Evolutionary conservation across 2,329 filamentous ascomycete species (phyloP).

Genomic region (Diplodia corticola): DNA sequence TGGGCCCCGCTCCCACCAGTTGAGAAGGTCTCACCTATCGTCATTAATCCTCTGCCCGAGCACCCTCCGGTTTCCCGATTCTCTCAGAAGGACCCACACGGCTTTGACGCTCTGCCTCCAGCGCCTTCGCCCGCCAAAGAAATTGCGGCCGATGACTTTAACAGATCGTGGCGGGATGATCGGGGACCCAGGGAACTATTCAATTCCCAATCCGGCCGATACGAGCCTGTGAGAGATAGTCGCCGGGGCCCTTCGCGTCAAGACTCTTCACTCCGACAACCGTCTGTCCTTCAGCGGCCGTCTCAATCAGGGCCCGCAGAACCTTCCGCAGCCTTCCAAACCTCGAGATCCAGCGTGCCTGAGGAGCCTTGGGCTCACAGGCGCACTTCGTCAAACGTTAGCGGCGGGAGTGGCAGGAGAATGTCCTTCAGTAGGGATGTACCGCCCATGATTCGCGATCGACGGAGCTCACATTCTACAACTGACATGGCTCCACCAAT

Average conservation of each 20-base stretch:
- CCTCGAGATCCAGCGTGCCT: constrained; percentile 68
- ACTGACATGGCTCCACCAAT: constrained; percentile 19
- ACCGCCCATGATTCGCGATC: neutral
- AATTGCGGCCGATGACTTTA: constrained; percentile 93
- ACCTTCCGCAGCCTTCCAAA: constrained; percentile 84
- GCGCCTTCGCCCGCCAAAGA: constrained; percentile 66
- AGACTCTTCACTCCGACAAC: constrained; percentile 70
- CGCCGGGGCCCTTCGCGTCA: constrained; percentile 66
- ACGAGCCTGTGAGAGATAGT: constrained; percentile 79
- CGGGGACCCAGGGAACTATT: constrained; percentile 74
- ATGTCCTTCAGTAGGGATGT: constrained; percentile 55
- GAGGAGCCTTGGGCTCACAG: constrained; percentile 67
- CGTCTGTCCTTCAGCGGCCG: constrained; percentile 76
- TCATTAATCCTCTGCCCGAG: constrained; percentile 56
- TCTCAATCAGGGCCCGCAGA: constrained; percentile 67
- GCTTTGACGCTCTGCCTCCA: constrained; percentile 56
- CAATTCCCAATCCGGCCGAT: constrained; percentile 92
- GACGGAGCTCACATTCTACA: constrained; percentile 19
- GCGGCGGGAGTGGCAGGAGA: constrained; percentile 69
- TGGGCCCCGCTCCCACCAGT: constrained; percentile 87
- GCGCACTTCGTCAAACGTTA: constrained; percentile 87
- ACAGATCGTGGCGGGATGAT: constrained; percentile 77
- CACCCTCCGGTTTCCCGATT: constrained; percentile 50
- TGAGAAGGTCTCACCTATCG: constrained; percentile 72
- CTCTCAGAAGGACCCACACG: constrained; percentile 57